Evolutionary conservation across 176 grass and related monocot genomes (phyloP), one percentile per base, ranked within the genome.

Genomic region (Juncus effusus): DNA sequence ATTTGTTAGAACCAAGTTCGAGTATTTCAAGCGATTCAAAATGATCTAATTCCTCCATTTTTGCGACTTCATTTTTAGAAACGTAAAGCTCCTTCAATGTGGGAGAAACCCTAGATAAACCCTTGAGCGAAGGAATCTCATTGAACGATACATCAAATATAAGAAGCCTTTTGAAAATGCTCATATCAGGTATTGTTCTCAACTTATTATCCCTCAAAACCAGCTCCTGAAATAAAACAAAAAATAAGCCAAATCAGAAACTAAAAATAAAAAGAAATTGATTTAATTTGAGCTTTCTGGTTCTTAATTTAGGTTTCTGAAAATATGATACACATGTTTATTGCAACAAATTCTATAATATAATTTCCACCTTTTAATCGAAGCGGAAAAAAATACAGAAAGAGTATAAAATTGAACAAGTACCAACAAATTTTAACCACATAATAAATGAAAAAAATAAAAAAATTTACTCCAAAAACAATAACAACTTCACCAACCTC

Each of bases 61-160:
- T 99, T 50, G 61, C 47, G 42, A 87, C 83, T 84, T 93, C 94
- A 80, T 99, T 99, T 69, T 87, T 99, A 55, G 94, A 99, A 74
- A 99, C 83, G 73, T 99, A 97, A 45, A 99, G 83, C 74, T 99
- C 88, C 69, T 89, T 86, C 36, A 99, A 50, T 67, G 80, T 89
- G 38, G 40, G 71, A 41, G 88, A 89, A 69, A 93, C 88, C 78
- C 89, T 87, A 14, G 78, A 89, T 15, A 99, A 55, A 50, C 76
- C 85, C 59, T 72, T 82, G 56, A 99, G 83, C 59, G 83, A 89
- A 72, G 85, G 54, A 84, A 99, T 87, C 85, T 93, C 94, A 78
- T 99, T 99, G 83, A 89, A 99, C 63, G 94, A 89, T 64, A 99
- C 94, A 93, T 99, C 94, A 38, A 99, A 93, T 19, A 99, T 56